Evolutionary conservation across 768 basidiomycete species (phyloP).

Genomic region (Russula lepida): DNA sequence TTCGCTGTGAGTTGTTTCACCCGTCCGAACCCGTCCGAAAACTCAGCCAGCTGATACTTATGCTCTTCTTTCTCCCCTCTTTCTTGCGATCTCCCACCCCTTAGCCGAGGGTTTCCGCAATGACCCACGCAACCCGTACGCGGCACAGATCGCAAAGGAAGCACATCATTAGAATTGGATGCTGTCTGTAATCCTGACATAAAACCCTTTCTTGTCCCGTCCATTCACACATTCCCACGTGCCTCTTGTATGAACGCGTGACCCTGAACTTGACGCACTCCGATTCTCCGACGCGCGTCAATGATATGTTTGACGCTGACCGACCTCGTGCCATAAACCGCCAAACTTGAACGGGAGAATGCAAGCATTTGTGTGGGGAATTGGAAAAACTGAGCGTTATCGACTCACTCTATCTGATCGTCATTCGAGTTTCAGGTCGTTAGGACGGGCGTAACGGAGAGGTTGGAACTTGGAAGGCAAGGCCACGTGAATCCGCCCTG

Average conservation of each 20-base stretch:
- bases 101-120: constrained; percentile 60
- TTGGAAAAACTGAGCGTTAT: background rate
- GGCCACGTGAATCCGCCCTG: background rate
- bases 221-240: background rate
- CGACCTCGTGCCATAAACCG: no score
- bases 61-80: background rate
- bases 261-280: background rate
- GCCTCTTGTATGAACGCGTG: background rate
- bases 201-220: background rate
- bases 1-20: constrained; percentile 52
- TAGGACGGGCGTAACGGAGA: background rate
- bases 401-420: constrained; percentile 1
- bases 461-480: no score
- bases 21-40: background rate
- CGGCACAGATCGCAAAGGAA: constrained; percentile 64
- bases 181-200: constrained; percentile 10
- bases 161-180: constrained; percentile 28
- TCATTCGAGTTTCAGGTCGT: background rate
- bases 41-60: background rate
- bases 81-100: background rate
- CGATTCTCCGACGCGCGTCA: background rate
- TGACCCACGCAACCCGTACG: constrained; percentile 79
- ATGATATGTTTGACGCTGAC: background rate
- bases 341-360: background rate
- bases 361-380: background rate